Base-by-base conservation (phyloP, 129 eudicot genomes). In the Helichrysum umbraculigerum region DNA sequence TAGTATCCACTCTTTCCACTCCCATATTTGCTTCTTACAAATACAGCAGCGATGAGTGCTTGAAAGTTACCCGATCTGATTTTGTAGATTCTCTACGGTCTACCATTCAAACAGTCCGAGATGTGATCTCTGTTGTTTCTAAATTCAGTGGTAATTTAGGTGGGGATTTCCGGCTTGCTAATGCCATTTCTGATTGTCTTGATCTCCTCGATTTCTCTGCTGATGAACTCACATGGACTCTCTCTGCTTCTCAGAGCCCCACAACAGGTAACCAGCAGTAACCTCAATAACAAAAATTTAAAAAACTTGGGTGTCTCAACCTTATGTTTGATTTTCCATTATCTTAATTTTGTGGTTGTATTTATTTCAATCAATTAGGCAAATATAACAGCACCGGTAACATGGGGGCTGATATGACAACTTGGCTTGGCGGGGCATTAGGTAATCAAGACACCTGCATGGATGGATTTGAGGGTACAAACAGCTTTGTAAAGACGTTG, bases 391-490 rank as follows among this genome's bases (percentile, higher is more conserved):
- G 86, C 83, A 94, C 91, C 3, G 91, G 96, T 17, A 74, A 89
- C 76, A 57, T 75, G 61, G 85, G 87, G 12, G 87, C 85, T 2
- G 98, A 94, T 73, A 32, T 94, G 84, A 84, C 85, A 67, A 85
- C 93, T 57, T 94, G 96, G 93, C 72, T 94, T 17, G 92, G 97
- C 19, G 97, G 88, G 15, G 93, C 98, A 52, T 70, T 94, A 4
- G 80, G 76, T 35, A 94, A 94, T 77, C 97, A 91, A 83, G 98
- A 88, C 70, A 94, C 98, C 2, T 94, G 98, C 85, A 78, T 80
- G 70, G 97, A 94, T 33, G 98, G 98, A 5, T 91, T 94, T 63
- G 98, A 91, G 3, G 98, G 96, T 44, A 88, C 98, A 6, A 87
- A 82, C 67, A 78, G 81, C 20, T 5, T 88, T 16, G 81, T 91